A percentile compares a stretch with the other conserved stretches of the same genome.
Conservation (phyloP, 2,329 filamentous ascomycete species). For the Colletotrichum sp. region DNA sequence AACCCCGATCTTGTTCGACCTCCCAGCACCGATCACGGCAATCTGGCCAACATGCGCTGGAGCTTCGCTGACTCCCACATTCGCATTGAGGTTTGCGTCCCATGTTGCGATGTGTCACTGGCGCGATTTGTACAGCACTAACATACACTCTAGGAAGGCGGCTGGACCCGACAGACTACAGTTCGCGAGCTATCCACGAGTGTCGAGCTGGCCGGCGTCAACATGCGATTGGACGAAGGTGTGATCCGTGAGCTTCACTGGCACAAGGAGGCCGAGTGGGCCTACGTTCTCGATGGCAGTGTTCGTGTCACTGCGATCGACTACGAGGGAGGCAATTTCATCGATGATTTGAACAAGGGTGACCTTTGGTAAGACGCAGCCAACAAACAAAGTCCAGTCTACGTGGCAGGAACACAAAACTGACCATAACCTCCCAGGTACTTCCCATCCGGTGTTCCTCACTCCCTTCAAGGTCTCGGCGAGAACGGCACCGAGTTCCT, state of each 20-base stretch:
- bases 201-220: conserved; percentile 75
- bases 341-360: conserved; percentile 77
- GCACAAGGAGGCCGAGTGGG: conserved; percentile 83
- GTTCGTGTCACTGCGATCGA: conserved; percentile 76
- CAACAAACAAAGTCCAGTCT: neutral
- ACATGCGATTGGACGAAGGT: conserved; percentile 77
- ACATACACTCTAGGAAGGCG: conserved; percentile 59
- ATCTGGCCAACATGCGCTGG: conserved; percentile 75
- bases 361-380: conserved; percentile 59
- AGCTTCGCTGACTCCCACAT: conserved; percentile 69
- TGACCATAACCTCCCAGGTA: conserved; percentile 44
- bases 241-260: conserved; percentile 80
- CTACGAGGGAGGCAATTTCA: conserved; percentile 75
- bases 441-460: conserved; percentile 77
- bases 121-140: neutral
- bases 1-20: conserved; percentile 75
- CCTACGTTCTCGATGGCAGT: conserved; percentile 72
- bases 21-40: conserved; percentile 74
- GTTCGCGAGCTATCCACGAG: conserved; percentile 67
- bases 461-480: conserved; percentile 62
- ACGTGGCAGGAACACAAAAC: neutral
- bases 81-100: conserved; percentile 58
- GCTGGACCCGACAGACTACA: conserved; percentile 79
- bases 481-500: conserved; percentile 34
- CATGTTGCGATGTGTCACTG: rapidly evolving